A percentile compares a stretch with the other conserved stretches of the same genome.
phyloP scores from a whole-genome alignment of 176 grass and related monocot species.

The Oropetium thomaeum region DNA sequence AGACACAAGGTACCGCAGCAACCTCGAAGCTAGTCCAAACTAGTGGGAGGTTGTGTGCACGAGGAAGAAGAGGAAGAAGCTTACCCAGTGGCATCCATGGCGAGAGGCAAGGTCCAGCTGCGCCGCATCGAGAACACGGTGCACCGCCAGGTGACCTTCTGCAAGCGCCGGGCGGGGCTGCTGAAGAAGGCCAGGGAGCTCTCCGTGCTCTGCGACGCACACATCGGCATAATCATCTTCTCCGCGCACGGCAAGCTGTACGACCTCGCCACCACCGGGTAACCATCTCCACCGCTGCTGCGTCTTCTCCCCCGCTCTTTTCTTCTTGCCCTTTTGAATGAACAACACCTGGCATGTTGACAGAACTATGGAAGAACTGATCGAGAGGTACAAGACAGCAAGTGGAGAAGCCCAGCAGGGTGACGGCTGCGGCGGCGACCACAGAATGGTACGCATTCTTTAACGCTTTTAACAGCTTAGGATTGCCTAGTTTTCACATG shows the following conservation, averaged over 20 bases:
- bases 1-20: constrained; percentile 34
- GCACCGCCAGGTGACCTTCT: constrained; percentile 94
- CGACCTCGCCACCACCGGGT: constrained; percentile 90
- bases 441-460: constrained; percentile 42
- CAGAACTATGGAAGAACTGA: constrained; percentile 77
- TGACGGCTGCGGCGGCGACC: constrained; percentile 33
- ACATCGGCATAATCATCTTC: constrained; percentile 96
- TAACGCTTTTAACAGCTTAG: too few relatives aligned
- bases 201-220: constrained; percentile 85
- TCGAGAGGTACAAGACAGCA: constrained; percentile 85
- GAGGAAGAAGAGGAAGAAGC: not conserved
- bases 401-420: constrained; percentile 40
- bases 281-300: not conserved
- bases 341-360: not conserved
- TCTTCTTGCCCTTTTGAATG: not conserved
- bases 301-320: not conserved
- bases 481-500: not conserved
- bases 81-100: constrained; percentile 26
- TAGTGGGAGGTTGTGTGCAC: constrained; percentile 88
- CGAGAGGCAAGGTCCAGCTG: constrained; percentile 69
- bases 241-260: constrained; percentile 94
- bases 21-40: constrained; percentile 99
- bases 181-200: constrained; percentile 96
- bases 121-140: constrained; percentile 73
- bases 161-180: constrained; percentile 85